These are phyloP conservation scores for Dimargaris cristalligena DNA, from an alignment of 192 early-diverging fungal genomes.

Conservation along the genomic window DNA sequence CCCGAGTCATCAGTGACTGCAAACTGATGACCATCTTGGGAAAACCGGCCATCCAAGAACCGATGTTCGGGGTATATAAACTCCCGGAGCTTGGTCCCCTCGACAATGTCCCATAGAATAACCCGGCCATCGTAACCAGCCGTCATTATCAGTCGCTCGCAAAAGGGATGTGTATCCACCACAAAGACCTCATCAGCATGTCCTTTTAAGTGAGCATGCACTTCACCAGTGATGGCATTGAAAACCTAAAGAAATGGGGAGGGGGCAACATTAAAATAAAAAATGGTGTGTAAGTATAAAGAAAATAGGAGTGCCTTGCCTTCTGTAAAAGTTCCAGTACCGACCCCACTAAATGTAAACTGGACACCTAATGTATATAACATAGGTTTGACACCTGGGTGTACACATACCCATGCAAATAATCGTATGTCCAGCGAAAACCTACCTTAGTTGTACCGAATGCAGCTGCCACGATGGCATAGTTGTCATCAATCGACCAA, in stretches of 20 bases:
- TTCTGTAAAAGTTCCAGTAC: no score
- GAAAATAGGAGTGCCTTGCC: no score
- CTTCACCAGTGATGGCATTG: conserved; percentile 42
- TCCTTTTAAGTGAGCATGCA: conserved; percentile 29
- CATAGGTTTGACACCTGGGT: no score
- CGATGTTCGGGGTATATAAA: conserved; percentile 30
- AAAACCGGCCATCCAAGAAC: conserved; percentile 58
- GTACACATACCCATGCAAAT: no score
- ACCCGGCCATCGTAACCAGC: conserved; percentile 70
- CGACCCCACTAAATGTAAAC: no score
- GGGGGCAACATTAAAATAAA: no score
- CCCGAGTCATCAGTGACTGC: conserved; percentile 55
- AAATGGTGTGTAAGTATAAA: no score
- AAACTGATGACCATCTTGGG: conserved; percentile 54
- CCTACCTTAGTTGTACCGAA: conserved; percentile 32
- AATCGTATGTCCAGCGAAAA: no score
- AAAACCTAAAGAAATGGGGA: no score
- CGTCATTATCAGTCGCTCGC: conserved; percentile 51
- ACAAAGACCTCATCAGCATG: conserved; percentile 55
- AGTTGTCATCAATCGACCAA: conserved; percentile 52
- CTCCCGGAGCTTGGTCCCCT: conserved; percentile 34
- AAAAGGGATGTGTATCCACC: conserved; percentile 53
- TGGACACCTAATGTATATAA: no score
- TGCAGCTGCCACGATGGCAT: conserved; percentile 48
- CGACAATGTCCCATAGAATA: conserved; percentile 61